These are phyloP conservation scores for Conticribra guillardii DNA, from an alignment of 108 stramenopile species.

Conservation along the genomic window DNA sequence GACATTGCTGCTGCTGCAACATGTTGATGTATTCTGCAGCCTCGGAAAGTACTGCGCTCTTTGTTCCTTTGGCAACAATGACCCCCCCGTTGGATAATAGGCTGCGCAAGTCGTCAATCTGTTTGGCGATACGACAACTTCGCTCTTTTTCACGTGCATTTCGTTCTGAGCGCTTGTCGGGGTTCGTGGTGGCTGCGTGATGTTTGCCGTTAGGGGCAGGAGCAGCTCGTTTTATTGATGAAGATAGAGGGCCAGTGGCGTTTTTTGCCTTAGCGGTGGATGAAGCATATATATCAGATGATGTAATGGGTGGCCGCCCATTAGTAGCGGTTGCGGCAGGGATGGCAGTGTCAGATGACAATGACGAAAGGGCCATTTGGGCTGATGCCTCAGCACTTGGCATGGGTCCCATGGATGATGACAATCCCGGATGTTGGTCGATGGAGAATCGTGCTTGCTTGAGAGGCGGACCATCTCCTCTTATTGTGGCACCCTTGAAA, in stretches of 20 bases:
- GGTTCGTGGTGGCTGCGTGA: constrained; percentile 36
- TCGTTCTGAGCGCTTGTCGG: constrained; percentile 77
- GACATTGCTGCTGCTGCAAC: constrained; percentile 87
- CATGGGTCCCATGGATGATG: constrained; percentile 1
- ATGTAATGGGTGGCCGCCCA: neutral
- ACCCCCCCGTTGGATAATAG: constrained; percentile 85
- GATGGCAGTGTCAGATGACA: constrained; percentile 16
- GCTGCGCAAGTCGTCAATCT: constrained; percentile 81
- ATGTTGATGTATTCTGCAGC: constrained; percentile 88
- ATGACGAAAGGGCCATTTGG: constrained; percentile 28
- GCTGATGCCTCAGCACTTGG: constrained; percentile 20
- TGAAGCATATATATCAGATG: neutral
- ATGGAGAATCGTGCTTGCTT: constrained; percentile 43
- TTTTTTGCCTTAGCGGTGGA: no score
- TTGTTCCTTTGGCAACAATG: constrained; percentile 89
- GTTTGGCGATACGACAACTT: constrained; percentile 83
- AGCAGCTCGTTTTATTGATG: neutral
- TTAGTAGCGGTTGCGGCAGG: neutral
- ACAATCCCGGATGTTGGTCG: constrained; percentile 13
- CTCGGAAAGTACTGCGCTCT: constrained; percentile 84
- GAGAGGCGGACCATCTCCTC: constrained; percentile 20
- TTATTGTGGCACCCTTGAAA: neutral
- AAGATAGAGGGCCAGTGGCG: no score
- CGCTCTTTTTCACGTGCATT: constrained; percentile 90
- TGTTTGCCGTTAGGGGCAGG: constrained; percentile 16